These are phyloP conservation scores for Herpetomonas muscarum DNA, from an alignment of 208 protist species.

Conservation along the genomic window DNA sequence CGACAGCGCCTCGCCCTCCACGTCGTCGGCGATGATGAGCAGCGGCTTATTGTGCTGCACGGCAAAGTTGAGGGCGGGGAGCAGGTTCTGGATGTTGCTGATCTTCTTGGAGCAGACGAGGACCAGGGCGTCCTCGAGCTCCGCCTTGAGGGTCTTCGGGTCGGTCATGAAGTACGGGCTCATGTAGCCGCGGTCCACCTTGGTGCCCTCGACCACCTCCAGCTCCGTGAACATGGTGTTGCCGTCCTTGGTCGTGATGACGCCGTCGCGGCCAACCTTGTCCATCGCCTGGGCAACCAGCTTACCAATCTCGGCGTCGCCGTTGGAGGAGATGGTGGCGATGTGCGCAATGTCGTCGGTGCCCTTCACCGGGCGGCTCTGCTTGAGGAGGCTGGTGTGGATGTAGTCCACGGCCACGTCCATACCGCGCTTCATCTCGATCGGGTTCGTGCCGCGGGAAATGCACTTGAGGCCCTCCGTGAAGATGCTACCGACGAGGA, in stretches of 20 bases:
- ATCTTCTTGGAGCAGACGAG: constrained; percentile 97
- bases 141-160: constrained; percentile 93
- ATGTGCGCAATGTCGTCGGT: constrained; percentile 97
- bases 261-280: constrained; percentile 98
- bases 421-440: constrained; percentile 99
- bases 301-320: constrained; percentile 96
- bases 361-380: constrained; percentile 93
- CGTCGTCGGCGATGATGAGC: constrained; percentile 99
- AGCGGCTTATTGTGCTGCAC: constrained; percentile 85
- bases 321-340: constrained; percentile 99
- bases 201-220: constrained; percentile 98
- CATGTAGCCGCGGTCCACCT: constrained; percentile 97
- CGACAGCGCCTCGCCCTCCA: constrained; percentile 97
- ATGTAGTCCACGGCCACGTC: constrained; percentile 93
- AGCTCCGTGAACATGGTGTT: constrained; percentile 98
- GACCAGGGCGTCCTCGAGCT: constrained; percentile 95
- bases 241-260: constrained; percentile 99
- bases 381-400: constrained; percentile 80
- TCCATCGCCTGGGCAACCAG: constrained; percentile 99
- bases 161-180: constrained; percentile 99
- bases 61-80: constrained; percentile 92
- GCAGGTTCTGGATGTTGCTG: constrained; percentile 76
- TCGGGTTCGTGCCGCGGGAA: constrained; percentile 98
- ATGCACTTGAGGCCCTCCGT: constrained; percentile 96
- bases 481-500: constrained; percentile 98